Evolutionary conservation across 2,329 filamentous ascomycete genomes (phyloP), one percentile per base, ranked within the genome.

Genomic region (Penicillium sp.): DNA sequence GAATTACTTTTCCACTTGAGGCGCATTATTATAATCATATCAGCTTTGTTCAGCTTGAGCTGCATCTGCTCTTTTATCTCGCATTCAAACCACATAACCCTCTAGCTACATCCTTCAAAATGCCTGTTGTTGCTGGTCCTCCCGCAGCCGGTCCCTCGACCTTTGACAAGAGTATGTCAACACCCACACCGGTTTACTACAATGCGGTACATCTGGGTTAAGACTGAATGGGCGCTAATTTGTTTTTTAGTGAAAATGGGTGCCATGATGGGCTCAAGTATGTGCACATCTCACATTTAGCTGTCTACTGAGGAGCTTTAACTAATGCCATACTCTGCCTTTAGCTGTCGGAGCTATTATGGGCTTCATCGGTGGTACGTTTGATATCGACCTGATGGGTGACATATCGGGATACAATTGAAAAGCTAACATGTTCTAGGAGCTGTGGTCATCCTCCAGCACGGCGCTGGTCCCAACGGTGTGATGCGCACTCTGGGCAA

Each of bases 201-300:
- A 35, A 35, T 33, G 27, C 3, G 25, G 23, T 21, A 21, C 3
- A 27, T 6, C 4, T 23, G 14, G 14, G 2, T 46, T 19, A n/a
- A 21, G 19, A 26, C 50, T 48, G 43, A 37, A 33, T 53, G 58
- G 14, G 53, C 57, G 48, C 69, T 73, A 71, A 80, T 75, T 27
- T 60, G 37, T 42, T 56, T 49, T 63, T 68, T 74, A 96, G 92
- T 93, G 77, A 97, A 96, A 83, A 97, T 98, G 92, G 95, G 95
- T 68, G 92, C 90, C 62, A 88, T 99, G 88, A 98, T 98, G 92
- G 95, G 95, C 68, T 91, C 92, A 75, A 96, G 93, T 98, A 90
- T 70, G 92, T 85, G 56, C 48, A 44, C 52, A 57, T 46, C 46
- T 61, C 35, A 42, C n/a, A n/a, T 50, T 19, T 14, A 27, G 45